Conservation (phyloP, 768 basidiomycete genomes). For the Mycena belliarum region DNA sequence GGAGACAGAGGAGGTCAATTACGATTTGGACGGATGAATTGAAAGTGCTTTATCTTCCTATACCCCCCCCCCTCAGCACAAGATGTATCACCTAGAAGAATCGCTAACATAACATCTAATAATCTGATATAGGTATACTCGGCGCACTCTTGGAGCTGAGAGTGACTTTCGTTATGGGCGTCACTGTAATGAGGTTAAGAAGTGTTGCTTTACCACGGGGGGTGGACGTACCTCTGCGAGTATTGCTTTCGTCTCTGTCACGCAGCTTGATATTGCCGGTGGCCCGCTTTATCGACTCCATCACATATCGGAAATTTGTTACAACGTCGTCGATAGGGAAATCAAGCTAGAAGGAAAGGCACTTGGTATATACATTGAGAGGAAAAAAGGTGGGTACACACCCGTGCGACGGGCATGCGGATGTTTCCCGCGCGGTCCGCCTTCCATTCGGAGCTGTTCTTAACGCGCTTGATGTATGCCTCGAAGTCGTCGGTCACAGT, state of each 20-base stretch:
- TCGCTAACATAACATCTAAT: conserved; percentile 36
- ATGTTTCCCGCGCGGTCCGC: conserved; percentile 87
- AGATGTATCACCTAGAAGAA: conserved; percentile 17
- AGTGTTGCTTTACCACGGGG: conserved; percentile 5
- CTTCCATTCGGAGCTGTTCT: conserved; percentile 90
- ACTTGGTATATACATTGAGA: conserved; percentile 4
- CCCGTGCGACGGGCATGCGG: conserved; percentile 77
- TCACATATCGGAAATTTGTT: conserved; percentile 76
- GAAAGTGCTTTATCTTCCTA: background rate
- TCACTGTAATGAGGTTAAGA: conserved; percentile 45
- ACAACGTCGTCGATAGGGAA: conserved; percentile 77
- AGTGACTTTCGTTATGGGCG: conserved; percentile 76
- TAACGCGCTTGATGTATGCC: conserved; percentile 75
- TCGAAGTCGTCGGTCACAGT: conserved; percentile 91
- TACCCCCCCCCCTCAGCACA: background rate
- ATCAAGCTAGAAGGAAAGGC: conserved; percentile 49
- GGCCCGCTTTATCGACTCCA: conserved; percentile 70
- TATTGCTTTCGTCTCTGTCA: conserved; percentile 32
- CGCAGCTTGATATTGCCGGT: conserved; percentile 65
- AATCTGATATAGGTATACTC: conserved; percentile 85
- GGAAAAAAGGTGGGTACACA: conserved; percentile 33
- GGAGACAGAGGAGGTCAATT: background rate
- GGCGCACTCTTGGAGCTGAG: conserved; percentile 87
- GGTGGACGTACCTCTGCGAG: conserved; percentile 43
- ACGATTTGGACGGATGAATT: background rate